Conservation (phyloP, 2,329 filamentous ascomycete genomes). For the Aspergillus ochraceus region DNA sequence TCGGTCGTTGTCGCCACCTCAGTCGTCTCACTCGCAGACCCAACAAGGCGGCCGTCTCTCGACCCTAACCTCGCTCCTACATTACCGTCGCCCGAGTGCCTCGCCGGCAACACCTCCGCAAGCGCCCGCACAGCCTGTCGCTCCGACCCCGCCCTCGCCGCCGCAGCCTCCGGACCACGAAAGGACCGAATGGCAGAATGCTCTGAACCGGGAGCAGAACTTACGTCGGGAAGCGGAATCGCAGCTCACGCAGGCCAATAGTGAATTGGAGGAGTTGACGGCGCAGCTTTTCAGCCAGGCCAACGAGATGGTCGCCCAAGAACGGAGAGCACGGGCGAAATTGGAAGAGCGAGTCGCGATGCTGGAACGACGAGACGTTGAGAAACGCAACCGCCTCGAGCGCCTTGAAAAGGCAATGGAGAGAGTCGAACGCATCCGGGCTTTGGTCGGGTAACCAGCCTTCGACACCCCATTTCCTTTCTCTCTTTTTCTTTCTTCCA, state of each 20-base stretch:
- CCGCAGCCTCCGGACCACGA: conserved; percentile 21
- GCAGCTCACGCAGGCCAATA: conserved; percentile 54
- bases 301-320: conserved; percentile 66
- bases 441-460: conserved; percentile 46
- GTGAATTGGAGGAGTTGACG: conserved; percentile 62
- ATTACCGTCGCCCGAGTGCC: conserved; percentile 38
- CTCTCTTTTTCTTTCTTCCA: conserved; percentile 5
- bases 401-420: conserved; percentile 57
- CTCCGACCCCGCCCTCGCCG: conserved; percentile 25
- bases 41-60: conserved; percentile 39
- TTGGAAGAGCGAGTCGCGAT: conserved; percentile 49
- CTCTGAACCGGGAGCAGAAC: conserved; percentile 55
- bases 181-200: conserved; percentile 51
- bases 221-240: conserved; percentile 59
- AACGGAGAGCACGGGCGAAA: conserved; percentile 58
- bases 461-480: background rate
- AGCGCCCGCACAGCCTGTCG: conserved; percentile 6
- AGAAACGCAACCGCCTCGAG: conserved; percentile 54
- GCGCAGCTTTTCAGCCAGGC: conserved; percentile 62
- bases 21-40: conserved; percentile 24
- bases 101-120: conserved; percentile 24
- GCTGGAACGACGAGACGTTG: conserved; percentile 47
- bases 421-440: conserved; percentile 59
- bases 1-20: conserved; percentile 41
- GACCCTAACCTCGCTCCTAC: conserved; percentile 40